Evolutionary conservation across 345 rosid species (phyloP).

Genomic region (Eutrema yunnanense): DNA sequence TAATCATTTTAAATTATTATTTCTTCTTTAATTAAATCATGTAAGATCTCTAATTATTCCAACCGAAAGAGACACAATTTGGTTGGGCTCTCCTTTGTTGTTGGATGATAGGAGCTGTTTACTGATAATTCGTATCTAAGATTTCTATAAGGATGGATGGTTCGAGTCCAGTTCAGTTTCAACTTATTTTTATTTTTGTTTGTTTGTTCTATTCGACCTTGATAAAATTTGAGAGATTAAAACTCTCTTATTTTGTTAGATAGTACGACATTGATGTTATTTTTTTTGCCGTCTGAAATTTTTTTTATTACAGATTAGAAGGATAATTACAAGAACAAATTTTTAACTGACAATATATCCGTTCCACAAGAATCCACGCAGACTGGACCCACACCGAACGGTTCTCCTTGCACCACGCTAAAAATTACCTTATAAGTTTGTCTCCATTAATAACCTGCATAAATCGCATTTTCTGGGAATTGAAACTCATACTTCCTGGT

Average conservation of each 20-base stretch:
- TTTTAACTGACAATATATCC: too few species aligned
- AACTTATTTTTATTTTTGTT: constrained; percentile 10
- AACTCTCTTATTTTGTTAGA: background rate
- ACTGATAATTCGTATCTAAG: constrained; percentile 17
- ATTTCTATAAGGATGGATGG: constrained; percentile 1
- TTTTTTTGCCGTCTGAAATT: too few species aligned
- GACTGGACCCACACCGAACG: too few species aligned
- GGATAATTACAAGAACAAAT: too few species aligned
- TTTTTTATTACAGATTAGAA: too few species aligned
- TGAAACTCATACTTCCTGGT: too few species aligned
- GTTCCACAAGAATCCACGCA: too few species aligned
- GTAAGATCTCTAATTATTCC: constrained; percentile 19
- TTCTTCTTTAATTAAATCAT: constrained; percentile 7
- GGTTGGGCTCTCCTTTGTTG: background rate
- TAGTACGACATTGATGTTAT: background rate
- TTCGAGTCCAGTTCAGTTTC: constrained; percentile 15
- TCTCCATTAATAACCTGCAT: too few species aligned
- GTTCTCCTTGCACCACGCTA: too few species aligned
- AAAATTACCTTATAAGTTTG: too few species aligned
- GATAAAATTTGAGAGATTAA: background rate
- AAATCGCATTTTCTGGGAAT: too few species aligned
- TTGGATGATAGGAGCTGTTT: constrained; percentile 18
- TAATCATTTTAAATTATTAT: background rate
- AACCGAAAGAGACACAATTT: constrained; percentile 1
- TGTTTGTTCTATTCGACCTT: constrained; percentile 9